Evolutionary conservation across 306 rosid genomes (phyloP).

Genomic region (Erythrophleum fordii): DNA sequence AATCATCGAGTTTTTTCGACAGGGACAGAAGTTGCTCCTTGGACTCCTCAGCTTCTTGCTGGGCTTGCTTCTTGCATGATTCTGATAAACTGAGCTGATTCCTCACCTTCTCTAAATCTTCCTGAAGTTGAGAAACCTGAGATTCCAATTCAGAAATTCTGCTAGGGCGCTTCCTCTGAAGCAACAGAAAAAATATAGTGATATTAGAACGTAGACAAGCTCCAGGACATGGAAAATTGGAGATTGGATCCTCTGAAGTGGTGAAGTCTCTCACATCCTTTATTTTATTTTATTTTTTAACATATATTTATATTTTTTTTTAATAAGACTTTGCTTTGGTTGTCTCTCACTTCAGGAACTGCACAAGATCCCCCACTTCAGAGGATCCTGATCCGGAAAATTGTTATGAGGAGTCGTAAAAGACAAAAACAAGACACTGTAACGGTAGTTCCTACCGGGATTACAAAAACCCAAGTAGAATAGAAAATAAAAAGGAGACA

Average conservation of each 20-base stretch:
- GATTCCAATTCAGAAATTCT: conserved; percentile 85
- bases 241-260: too few species aligned
- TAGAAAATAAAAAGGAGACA: neutral
- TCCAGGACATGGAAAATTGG: neutral
- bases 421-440: conserved; percentile 8
- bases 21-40: conserved; percentile 57
- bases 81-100: conserved; percentile 65
- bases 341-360: too few species aligned
- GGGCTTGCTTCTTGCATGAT: conserved; percentile 74
- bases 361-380: too few species aligned
- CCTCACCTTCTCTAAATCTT: conserved; percentile 68
- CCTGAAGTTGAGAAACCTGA: conserved; percentile 79
- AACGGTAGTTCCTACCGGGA: neutral
- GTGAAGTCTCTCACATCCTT: too few species aligned
- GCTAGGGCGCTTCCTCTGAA: conserved; percentile 84
- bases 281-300: too few species aligned
- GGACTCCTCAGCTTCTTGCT: conserved; percentile 71
- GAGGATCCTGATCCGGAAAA: too few species aligned
- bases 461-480: neutral
- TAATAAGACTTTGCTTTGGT: too few species aligned
- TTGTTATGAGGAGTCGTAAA: neutral
- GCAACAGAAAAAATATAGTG: conserved; percentile 34
- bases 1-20: conserved; percentile 71
- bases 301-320: too few species aligned
- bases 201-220: conserved; percentile 20